A percentile compares a stretch with the other conserved stretches of the same genome.
These are phyloP conservation scores for Cucurbita argyrosperma DNA, from an alignment of 306 rosid genomes.

Conservation along the genomic window DNA sequence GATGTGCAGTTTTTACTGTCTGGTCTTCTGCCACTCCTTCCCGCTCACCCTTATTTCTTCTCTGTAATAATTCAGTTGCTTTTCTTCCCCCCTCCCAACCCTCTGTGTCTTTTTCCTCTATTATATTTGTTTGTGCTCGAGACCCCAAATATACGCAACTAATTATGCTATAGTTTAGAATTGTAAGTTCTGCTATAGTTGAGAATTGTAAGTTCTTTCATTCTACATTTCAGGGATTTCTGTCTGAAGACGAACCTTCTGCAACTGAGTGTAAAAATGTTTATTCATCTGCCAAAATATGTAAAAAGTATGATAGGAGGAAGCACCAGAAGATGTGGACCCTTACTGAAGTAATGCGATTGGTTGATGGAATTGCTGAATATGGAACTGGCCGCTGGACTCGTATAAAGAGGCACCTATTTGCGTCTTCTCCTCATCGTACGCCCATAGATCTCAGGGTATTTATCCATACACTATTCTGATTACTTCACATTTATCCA, in stretches of 20 bases:
- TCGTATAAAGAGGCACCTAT: slow-evolving; percentile 52
- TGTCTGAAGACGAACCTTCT: slow-evolving; percentile 28
- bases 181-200: neutral
- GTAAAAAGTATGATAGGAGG: slow-evolving; percentile 52
- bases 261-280: slow-evolving; percentile 46
- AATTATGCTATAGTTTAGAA: neutral
- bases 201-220: neutral
- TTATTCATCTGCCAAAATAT: slow-evolving; percentile 20
- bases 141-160: neutral
- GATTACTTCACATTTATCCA: slow-evolving; percentile 4
- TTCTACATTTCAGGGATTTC: slow-evolving; percentile 23
- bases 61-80: neutral
- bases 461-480: slow-evolving; percentile 12
- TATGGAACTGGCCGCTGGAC: slow-evolving; percentile 97
- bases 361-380: slow-evolving; percentile 90
- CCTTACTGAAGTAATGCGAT: slow-evolving; percentile 44
- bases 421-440: slow-evolving; percentile 58
- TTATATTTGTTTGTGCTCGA: neutral
- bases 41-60: no score
- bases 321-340: slow-evolving; percentile 96
- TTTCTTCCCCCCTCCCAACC: neutral
- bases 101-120: neutral
- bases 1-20: neutral
- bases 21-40: neutral
- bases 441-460: slow-evolving; percentile 97